These are phyloP conservation scores for Trichoderma sp. DNA, from an alignment of 2,329 filamentous ascomycete genomes.

Conservation along the genomic window DNA sequence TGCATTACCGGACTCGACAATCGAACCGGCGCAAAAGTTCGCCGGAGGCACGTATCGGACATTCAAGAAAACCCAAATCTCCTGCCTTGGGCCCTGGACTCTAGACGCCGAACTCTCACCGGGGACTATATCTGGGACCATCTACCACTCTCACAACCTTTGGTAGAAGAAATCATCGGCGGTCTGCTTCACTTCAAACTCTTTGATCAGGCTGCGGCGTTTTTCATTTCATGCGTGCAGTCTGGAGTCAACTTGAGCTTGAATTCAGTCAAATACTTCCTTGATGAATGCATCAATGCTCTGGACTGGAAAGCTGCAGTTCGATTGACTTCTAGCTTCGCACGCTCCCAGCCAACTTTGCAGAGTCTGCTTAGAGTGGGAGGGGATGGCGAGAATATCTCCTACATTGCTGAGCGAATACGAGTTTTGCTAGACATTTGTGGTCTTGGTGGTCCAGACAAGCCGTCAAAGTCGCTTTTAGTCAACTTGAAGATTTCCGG, in stretches of 20 bases:
- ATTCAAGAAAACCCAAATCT: conserved; percentile 28
- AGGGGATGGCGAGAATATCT: conserved; percentile 23
- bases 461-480: conserved; percentile 21
- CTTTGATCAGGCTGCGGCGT: conserved; percentile 42
- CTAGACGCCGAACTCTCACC: conserved; percentile 26
- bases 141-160: conserved; percentile 35
- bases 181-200: conserved; percentile 49
- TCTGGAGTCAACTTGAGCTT: conserved; percentile 34
- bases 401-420: conserved; percentile 33
- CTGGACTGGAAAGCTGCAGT: conserved; percentile 41
- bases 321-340: conserved; percentile 32
- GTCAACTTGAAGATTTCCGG: conserved; percentile 29
- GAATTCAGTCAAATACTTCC: conserved; percentile 35
- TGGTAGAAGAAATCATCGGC: conserved; percentile 47
- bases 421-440: conserved; percentile 38
- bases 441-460: conserved; percentile 26
- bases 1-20: conserved; percentile 45
- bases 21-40: conserved; percentile 39
- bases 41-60: conserved; percentile 35
- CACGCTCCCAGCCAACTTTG: conserved; percentile 28
- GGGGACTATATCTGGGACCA: conserved; percentile 42
- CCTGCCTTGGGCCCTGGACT: conserved; percentile 31
- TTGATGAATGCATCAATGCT: conserved; percentile 42
- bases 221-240: conserved; percentile 41
- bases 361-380: conserved; percentile 26